A percentile compares a stretch with the other conserved stretches of the same genome.
These are phyloP conservation scores for Prunella vulgaris DNA, from an alignment of 257 asterid species.

Conservation along the genomic window DNA sequence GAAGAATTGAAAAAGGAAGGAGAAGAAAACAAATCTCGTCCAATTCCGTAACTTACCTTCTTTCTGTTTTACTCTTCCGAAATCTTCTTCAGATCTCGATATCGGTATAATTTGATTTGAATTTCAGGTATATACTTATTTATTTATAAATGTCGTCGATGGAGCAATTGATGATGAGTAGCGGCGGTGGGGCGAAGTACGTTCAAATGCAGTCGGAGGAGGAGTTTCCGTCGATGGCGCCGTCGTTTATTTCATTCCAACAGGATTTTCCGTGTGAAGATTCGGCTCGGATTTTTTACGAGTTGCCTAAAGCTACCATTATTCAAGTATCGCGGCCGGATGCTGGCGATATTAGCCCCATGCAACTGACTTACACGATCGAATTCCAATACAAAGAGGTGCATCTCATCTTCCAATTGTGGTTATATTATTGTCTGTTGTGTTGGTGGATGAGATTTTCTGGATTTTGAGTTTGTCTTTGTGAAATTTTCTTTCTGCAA, in stretches of 20 bases:
- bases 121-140: not conserved
- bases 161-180: constrained; percentile 62
- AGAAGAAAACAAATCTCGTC: constrained; percentile 19
- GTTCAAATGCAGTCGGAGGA: constrained; percentile 29
- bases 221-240: constrained; percentile 34
- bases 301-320: constrained; percentile 70
- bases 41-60: constrained; percentile 18
- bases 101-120: constrained; percentile 12
- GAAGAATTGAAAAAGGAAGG: not conserved
- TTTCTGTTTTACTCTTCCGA: not conserved
- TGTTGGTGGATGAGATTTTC: not conserved
- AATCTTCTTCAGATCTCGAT: constrained; percentile 12
- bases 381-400: constrained; percentile 74
- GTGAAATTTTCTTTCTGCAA: not conserved
- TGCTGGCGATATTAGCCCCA: constrained; percentile 81
- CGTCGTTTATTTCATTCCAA: constrained; percentile 49
- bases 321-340: constrained; percentile 84
- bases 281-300: constrained; percentile 61
- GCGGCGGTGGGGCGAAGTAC: constrained; percentile 35
- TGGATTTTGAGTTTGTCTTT: not conserved
- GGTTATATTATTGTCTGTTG: constrained; percentile 1
- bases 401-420: constrained; percentile 5
- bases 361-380: constrained; percentile 81
- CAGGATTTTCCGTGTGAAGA: constrained; percentile 28
- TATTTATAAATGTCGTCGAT: constrained; percentile 47